These are phyloP conservation scores for Lactarius quietus DNA, from an alignment of 768 basidiomycete species.

Conservation along the genomic window DNA sequence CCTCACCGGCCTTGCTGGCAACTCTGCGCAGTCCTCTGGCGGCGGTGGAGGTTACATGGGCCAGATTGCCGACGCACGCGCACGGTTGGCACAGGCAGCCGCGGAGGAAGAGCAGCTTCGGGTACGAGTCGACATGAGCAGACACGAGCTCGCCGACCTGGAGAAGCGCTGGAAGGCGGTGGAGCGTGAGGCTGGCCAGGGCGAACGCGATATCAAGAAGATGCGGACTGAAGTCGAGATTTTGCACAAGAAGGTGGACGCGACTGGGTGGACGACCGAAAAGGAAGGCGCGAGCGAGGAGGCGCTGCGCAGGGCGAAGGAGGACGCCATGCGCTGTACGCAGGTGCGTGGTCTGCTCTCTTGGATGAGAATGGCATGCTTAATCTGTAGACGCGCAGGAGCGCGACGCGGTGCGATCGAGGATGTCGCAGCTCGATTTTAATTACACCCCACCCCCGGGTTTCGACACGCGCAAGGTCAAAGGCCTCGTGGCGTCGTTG, in stretches of 20 bases:
- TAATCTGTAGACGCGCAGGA: conserved; percentile 40
- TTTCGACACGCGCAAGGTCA: conserved; percentile 85
- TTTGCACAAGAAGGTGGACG: conserved; percentile 48
- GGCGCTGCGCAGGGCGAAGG: conserved; percentile 49
- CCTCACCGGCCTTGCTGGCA: conserved; percentile 81
- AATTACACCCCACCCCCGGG: conserved; percentile 74
- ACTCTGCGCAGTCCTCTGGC: conserved; percentile 57
- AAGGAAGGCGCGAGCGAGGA: conserved; percentile 59
- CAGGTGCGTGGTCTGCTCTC: conserved; percentile 48
- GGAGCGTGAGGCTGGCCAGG: conserved; percentile 78
- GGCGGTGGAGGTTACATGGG: conserved; percentile 93
- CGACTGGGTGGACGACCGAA: conserved; percentile 73
- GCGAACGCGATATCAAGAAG: conserved; percentile 60
- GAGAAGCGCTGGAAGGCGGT: conserved; percentile 79
- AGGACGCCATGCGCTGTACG: conserved; percentile 50
- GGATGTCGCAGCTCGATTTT: conserved; percentile 74
- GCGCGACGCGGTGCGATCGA: conserved; percentile 62
- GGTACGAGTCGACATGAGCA: conserved; percentile 67
- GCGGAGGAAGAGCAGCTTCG: conserved; percentile 85
- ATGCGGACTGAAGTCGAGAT: conserved; percentile 57
- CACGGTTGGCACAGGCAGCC: conserved; percentile 65
- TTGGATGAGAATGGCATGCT: neutral
- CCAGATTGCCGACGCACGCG: conserved; percentile 83
- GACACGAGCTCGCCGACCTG: conserved; percentile 75
- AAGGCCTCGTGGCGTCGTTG: conserved; percentile 89